Percentiles rank a stretch among this genome's conserved stretches.
These are phyloP conservation scores for Fagus crenata DNA, from an alignment of 306 rosid species.

Conservation along the genomic window DNA sequence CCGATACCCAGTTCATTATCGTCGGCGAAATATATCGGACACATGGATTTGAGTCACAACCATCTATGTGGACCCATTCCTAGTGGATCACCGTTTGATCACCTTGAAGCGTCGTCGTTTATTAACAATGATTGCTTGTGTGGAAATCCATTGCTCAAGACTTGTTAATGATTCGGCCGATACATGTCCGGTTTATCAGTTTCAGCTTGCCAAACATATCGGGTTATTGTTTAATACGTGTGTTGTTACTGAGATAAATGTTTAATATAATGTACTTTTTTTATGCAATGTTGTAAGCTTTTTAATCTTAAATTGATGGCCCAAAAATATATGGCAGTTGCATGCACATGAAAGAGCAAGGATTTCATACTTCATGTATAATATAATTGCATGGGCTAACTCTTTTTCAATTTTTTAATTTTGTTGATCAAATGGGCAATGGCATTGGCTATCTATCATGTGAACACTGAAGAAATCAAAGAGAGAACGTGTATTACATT, in stretches of 20 bases:
- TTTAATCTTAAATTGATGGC: background rate
- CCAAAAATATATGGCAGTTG: constrained; percentile 18
- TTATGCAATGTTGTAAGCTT: constrained; percentile 10
- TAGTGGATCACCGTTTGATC: constrained; percentile 76
- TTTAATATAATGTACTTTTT: background rate
- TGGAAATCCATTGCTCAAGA: constrained; percentile 65
- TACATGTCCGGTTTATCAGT: constrained; percentile 3
- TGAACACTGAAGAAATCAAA: no score
- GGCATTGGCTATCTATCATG: no score
- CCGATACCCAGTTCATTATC: constrained; percentile 64
- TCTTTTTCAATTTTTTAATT: no score
- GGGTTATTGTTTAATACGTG: constrained; percentile 4
- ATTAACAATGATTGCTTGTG: constrained; percentile 74
- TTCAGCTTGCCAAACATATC: background rate
- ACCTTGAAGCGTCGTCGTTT: constrained; percentile 79
- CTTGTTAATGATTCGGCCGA: constrained; percentile 40
- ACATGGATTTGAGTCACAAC: constrained; percentile 80
- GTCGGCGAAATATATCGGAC: constrained; percentile 70
- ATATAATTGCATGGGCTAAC: no score
- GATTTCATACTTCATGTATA: no score
- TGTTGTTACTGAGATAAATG: background rate
- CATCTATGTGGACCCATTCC: constrained; percentile 87
- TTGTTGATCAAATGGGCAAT: no score
- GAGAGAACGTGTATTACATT: no score
- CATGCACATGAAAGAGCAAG: constrained; percentile 33